Conservation (phyloP, 345 rosid genomes). For the Cardiospermum halicacabum region DNA sequence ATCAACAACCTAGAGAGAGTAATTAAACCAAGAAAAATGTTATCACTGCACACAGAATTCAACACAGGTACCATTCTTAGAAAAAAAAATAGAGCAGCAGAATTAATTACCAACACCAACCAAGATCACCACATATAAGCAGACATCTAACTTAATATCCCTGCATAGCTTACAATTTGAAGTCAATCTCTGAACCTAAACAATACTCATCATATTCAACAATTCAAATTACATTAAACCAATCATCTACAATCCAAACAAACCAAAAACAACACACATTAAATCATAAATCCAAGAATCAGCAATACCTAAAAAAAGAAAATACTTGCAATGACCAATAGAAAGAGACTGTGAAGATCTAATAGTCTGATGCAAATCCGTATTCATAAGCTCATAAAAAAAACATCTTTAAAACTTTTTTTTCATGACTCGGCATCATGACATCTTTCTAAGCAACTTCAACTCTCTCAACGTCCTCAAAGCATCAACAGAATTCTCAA, state of each 20-base stretch:
- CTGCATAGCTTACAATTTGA: too few relatives aligned
- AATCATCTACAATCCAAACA: not conserved
- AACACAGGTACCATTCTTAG: too few relatives aligned
- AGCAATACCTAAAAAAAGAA: conserved; percentile 67
- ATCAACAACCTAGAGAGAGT: not conserved
- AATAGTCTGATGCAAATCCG: conserved; percentile 82
- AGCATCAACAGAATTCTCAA: conserved; percentile 61
- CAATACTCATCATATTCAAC: not conserved
- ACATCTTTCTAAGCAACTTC: conserved; percentile 84
- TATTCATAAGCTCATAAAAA: conserved; percentile 89
- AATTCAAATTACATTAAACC: not conserved
- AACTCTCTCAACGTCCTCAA: conserved; percentile 73
- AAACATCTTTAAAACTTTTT: conserved; percentile 68
- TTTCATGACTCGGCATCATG: conserved; percentile 61
- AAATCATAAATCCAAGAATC: not conserved
- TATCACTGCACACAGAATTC: too few relatives aligned
- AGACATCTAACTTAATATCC: too few relatives aligned
- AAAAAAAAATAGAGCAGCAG: not conserved
- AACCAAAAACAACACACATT: too few relatives aligned
- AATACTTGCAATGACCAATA: conserved; percentile 78
- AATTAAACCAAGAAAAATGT: not conserved
- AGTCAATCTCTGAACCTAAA: not conserved
- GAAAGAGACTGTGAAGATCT: conserved; percentile 66
- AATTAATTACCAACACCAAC: not conserved
- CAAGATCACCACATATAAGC: conserved; percentile 1